Evolutionary conservation across 2,329 filamentous ascomycete species (phyloP).

Genomic region (Cladophialophora yegresii): DNA sequence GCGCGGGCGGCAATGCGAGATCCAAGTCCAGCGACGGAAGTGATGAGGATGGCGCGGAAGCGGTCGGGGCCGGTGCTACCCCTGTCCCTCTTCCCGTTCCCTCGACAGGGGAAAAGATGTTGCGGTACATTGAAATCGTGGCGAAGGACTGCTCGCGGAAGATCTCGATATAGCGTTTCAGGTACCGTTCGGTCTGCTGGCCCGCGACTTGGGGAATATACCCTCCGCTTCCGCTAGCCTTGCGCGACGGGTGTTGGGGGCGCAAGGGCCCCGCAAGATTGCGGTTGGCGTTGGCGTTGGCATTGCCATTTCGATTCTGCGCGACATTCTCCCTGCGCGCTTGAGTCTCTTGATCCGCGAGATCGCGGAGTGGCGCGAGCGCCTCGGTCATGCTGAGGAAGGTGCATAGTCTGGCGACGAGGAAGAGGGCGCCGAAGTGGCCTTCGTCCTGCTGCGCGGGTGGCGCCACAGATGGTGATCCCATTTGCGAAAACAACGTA

Average conservation of each 20-base stretch:
- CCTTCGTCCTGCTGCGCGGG: constrained; percentile 56
- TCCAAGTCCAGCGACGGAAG: constrained; percentile 4
- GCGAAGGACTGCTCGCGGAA: constrained; percentile 97
- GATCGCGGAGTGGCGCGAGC: constrained; percentile 77
- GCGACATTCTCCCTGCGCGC: constrained; percentile 42
- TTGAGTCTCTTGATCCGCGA: constrained; percentile 81
- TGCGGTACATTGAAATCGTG: constrained; percentile 91
- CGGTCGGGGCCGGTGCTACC: constrained; percentile 33
- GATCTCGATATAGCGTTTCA: constrained; percentile 95
- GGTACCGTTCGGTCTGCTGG: constrained; percentile 88
- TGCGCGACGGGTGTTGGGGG: constrained; percentile 14
- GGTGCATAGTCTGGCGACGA: constrained; percentile 81
- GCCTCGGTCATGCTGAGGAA: constrained; percentile 78
- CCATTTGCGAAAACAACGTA: constrained; percentile 6
- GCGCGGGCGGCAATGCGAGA: constrained; percentile 67
- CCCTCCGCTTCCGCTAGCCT: background rate
- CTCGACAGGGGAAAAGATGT: constrained; percentile 68
- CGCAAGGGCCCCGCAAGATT: background rate
- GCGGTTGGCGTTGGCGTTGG: no score
- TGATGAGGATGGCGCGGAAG: constrained; percentile 4
- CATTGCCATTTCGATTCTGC: constrained; percentile 18
- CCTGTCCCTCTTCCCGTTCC: no score
- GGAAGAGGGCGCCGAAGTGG: constrained; percentile 76
- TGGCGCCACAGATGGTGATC: constrained; percentile 31
- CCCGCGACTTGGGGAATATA: constrained; percentile 51